Conservation (phyloP, 2,329 filamentous ascomycete genomes). For the Calonectria ilicicola region DNA sequence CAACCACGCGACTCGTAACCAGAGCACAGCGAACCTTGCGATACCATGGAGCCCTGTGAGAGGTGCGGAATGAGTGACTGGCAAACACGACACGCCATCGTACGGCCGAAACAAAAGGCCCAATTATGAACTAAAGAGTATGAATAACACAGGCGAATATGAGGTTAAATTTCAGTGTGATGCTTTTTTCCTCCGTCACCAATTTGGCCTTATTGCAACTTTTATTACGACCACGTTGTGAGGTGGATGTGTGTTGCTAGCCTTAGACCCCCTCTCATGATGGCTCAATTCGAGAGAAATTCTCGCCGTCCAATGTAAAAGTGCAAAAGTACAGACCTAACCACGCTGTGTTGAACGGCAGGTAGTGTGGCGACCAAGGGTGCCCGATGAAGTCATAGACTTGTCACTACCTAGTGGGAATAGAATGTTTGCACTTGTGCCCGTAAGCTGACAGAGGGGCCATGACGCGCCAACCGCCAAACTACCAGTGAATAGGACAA, state of each 20-base stretch:
- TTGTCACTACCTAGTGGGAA: neutral
- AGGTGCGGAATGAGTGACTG: neutral
- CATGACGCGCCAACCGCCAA: neutral
- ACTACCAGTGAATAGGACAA: neutral
- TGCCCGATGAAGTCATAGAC: slow-evolving; percentile 18
- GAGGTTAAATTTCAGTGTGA: too few relatives aligned
- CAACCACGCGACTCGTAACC: neutral
- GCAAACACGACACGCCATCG: too few relatives aligned
- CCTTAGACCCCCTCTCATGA: too few relatives aligned
- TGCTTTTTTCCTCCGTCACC: too few relatives aligned
- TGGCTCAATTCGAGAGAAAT: neutral
- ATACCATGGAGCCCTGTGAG: neutral
- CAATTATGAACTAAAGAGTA: too few relatives aligned
- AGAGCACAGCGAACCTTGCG: neutral
- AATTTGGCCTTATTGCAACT: too few relatives aligned
- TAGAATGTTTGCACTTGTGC: neutral
- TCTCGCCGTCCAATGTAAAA: neutral
- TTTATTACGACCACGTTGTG: too few relatives aligned
- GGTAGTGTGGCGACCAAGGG: neutral
- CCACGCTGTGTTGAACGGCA: neutral
- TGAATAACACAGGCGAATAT: too few relatives aligned
- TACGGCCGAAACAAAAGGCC: too few relatives aligned
- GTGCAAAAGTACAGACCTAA: neutral
- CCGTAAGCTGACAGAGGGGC: neutral
- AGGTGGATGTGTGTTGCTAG: too few relatives aligned